Base-by-base conservation (phyloP, 2,329 filamentous ascomycete genomes). In the Aspergillus sp. region DNA sequence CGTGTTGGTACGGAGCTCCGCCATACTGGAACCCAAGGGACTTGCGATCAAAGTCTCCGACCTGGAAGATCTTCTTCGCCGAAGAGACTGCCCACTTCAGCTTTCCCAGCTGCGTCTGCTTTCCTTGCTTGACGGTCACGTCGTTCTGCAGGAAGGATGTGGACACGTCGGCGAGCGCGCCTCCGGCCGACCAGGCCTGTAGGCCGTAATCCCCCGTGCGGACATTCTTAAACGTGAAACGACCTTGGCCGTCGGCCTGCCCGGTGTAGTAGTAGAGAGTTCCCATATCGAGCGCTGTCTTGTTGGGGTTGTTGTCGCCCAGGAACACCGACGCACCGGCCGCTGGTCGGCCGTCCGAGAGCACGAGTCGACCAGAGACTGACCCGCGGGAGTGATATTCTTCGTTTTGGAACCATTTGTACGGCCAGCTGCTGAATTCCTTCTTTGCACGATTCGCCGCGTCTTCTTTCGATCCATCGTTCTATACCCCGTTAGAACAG, bases 141-240 rank as follows among this genome's bases (percentile, higher is more conserved):
- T 76, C 71, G 50, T 76, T 76, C 13, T 68, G 59, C 0, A 74
- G 61, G 53, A 77, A 71, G 19, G 71, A 71, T 1, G 78, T 80
- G 13, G 73, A 73, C 1, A 81, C 77, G 45, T 79, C 72, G 5
- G 64, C 66, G 13, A 80, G 65, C 6, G 55, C 59, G 21, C 74
- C 75, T 51, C 77, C 78, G 53, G 77, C 77, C 1, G 76, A 73
- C 78, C 79, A 81, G 1, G 78, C 78, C 50, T 80, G 77, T 1
- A 81, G 59, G 0, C 73, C 78, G 55, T 80, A 81, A 2, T 66
- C 70, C 0, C 71, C 77, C 0, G 66, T 64, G 4, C 77, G 74
- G 16, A 81, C 75, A 49, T 78, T 58, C 3, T 64, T 54, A 51
- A 81, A 74, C 11, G 62, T 60, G 56, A 81, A 81, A 2, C 62